Evolutionary conservation across 768 basidiomycete species (phyloP).

Genomic region (Calocera cornea): DNA sequence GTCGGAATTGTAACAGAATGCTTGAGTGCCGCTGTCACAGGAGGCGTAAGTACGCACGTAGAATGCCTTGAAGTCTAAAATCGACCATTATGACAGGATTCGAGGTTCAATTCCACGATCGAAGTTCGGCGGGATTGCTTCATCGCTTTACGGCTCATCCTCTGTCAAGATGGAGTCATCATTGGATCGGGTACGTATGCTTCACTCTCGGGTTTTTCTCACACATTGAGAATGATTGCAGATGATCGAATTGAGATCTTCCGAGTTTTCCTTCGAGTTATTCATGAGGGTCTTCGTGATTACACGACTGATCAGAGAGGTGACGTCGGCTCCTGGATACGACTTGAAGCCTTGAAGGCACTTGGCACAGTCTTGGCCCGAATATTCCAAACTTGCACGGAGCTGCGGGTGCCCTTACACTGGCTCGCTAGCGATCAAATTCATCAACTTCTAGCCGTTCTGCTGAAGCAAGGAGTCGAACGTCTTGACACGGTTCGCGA

Average conservation of each 20-base stretch:
- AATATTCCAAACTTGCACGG: constrained; percentile 28
- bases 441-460: constrained; percentile 43
- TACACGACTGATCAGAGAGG: constrained; percentile 91
- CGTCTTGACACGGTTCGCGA: constrained; percentile 82
- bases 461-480: constrained; percentile 83
- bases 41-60: constrained; percentile 42
- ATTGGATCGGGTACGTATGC: not conserved
- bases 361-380: constrained; percentile 41
- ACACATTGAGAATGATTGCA: not conserved
- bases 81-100: constrained; percentile 5
- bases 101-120: constrained; percentile 24
- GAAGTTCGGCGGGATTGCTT: constrained; percentile 47
- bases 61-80: no score
- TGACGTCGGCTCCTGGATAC: constrained; percentile 93
- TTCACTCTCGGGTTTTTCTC: not conserved
- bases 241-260: constrained; percentile 1
- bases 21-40: constrained; percentile 46
- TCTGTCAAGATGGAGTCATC: constrained; percentile 6
- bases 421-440: constrained; percentile 51
- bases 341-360: constrained; percentile 60
- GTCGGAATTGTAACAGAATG: constrained; percentile 42
- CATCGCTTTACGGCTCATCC: constrained; percentile 14
- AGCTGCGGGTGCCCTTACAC: constrained; percentile 33
- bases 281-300: constrained; percentile 63
- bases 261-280: constrained; percentile 28